Percentiles rank a stretch among this genome's conserved stretches.
Evolutionary conservation across 1,139 yeast species (phyloP).

Genomic region (Geotrichum carabidarum): DNA sequence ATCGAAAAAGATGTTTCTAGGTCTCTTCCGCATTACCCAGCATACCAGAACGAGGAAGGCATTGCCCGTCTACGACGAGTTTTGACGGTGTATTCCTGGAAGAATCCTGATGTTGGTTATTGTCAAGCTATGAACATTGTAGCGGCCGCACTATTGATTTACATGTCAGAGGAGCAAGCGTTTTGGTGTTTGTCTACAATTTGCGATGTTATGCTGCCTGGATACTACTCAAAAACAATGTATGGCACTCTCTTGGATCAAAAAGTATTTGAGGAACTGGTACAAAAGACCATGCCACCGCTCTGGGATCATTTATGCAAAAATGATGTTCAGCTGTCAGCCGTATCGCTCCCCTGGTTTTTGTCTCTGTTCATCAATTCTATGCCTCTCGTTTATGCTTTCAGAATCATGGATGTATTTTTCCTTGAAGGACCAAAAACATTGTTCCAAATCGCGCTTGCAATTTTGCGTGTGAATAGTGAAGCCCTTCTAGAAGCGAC

Average conservation of each 20-base stretch:
- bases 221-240: slow-evolving; percentile 96
- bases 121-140: slow-evolving; percentile 99
- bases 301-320: slow-evolving; percentile 75
- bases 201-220: slow-evolving; percentile 85
- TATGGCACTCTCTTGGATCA: slow-evolving; percentile 94
- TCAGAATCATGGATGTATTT: slow-evolving; percentile 84
- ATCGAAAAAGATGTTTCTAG: slow-evolving; percentile 93
- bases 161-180: slow-evolving; percentile 96
- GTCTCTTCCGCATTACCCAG: slow-evolving; percentile 92
- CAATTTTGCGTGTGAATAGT: slow-evolving; percentile 78
- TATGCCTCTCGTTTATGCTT: slow-evolving; percentile 92
- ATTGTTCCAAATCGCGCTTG: slow-evolving; percentile 88
- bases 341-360: slow-evolving; percentile 95
- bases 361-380: slow-evolving; percentile 82
- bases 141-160: slow-evolving; percentile 85
- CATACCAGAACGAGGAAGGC: slow-evolving; percentile 83
- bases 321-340: slow-evolving; percentile 87
- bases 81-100: slow-evolving; percentile 92
- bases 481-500: slow-evolving; percentile 71
- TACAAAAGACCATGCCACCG: slow-evolving; percentile 82
- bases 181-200: slow-evolving; percentile 85
- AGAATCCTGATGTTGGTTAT: slow-evolving; percentile 93
- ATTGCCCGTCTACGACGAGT: slow-evolving; percentile 79
- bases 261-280: slow-evolving; percentile 84
- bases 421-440: slow-evolving; percentile 87